A percentile compares a stretch with the other conserved stretches of the same genome.
Evolutionary conservation across 1,284 basidiomycete species (phyloP).

Genomic region (Malassezia arunalokei): DNA sequence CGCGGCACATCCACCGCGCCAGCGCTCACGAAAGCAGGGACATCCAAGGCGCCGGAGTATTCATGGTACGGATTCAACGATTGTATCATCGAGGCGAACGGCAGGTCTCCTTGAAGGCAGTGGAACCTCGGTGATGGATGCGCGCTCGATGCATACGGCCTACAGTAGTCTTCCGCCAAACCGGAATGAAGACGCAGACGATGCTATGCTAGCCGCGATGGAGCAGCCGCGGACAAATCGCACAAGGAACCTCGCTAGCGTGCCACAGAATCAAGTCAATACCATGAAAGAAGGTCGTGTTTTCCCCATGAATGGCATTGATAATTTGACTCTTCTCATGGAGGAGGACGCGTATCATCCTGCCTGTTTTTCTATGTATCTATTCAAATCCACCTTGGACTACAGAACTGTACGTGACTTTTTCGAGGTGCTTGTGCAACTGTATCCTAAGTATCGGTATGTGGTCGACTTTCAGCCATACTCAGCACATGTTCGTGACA

Average conservation of each 20-base stretch:
- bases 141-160: background rate
- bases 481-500: constrained; percentile 21
- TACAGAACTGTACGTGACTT: constrained; percentile 37
- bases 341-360: constrained; percentile 40
- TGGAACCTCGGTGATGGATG: background rate
- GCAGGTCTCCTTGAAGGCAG: background rate
- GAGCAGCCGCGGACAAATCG: constrained; percentile 11
- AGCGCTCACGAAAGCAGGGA: background rate
- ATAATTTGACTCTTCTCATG: constrained; percentile 42
- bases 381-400: constrained; percentile 39
- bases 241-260: constrained; percentile 1
- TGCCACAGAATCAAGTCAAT: constrained; percentile 10
- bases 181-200: background rate
- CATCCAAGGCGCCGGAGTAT: background rate
- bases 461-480: constrained; percentile 38
- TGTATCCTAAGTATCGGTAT: constrained; percentile 43
- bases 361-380: constrained; percentile 44
- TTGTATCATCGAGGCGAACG: constrained; percentile 2
- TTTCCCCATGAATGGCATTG: constrained; percentile 36
- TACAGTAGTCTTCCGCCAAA: background rate
- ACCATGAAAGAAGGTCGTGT: constrained; percentile 13
- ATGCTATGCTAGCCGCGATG: background rate
- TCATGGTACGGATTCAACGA: background rate
- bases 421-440: constrained; percentile 36
- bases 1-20: background rate